phyloP scores from a whole-genome alignment of 371 early-diverging fungal species.

The Zychaea mexicana region DNA sequence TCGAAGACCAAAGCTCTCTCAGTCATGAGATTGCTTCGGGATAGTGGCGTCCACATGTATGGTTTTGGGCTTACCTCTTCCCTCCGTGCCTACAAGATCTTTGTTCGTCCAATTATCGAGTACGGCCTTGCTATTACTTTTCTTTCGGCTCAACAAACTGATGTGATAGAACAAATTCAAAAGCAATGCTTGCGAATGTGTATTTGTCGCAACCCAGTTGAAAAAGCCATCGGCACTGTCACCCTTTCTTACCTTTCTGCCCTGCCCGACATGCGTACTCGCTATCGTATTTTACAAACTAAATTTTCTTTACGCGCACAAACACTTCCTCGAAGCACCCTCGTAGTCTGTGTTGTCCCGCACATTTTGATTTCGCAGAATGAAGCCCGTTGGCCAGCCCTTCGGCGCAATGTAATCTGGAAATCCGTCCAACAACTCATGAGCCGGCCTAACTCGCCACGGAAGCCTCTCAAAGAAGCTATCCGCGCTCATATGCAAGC shows the following conservation, averaged over 20 bases:
- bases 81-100: slow-evolving; percentile 4
- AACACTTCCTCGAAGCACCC: neutral
- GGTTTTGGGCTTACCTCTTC: slow-evolving; percentile 10
- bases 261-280: neutral
- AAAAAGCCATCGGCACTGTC: no score
- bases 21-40: neutral
- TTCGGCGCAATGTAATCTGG: no score
- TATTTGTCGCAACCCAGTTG: no score
- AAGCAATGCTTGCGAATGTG: no score
- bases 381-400: no score
- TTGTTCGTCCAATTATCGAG: slow-evolving; percentile 22
- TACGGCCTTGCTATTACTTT: slow-evolving; percentile 21
- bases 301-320: neutral
- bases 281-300: neutral
- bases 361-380: neutral
- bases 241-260: no score
- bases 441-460: no score
- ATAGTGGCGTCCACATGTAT: slow-evolving; percentile 6
- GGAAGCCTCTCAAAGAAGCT: no score
- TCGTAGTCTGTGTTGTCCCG: neutral
- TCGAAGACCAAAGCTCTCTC: slow-evolving; percentile 2
- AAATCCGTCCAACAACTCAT: no score
- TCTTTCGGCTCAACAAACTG: no score
- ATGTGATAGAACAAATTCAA: no score
- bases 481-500: no score